phyloP scores from a whole-genome alignment of 2,329 filamentous ascomycete genomes.

The Nannizzia gypsea region DNA sequence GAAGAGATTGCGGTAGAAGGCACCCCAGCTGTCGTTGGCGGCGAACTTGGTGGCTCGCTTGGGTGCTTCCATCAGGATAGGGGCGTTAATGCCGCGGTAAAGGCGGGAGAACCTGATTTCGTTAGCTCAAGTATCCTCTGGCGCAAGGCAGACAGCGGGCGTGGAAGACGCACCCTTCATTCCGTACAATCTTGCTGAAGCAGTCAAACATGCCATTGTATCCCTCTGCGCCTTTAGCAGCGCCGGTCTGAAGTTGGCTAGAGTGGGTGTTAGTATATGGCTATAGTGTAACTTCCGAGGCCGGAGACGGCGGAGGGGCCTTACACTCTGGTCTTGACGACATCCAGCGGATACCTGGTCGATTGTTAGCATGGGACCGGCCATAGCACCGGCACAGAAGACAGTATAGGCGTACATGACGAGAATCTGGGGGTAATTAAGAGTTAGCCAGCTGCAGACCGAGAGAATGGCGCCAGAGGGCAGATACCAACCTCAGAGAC shows the following conservation, averaged over 20 bases:
- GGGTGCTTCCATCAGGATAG: constrained; percentile 94
- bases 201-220: constrained; percentile 98
- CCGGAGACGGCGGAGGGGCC: constrained; percentile 21
- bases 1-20: constrained; percentile 81
- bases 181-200: constrained; percentile 90
- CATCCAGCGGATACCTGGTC: constrained; percentile 88
- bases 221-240: constrained; percentile 57
- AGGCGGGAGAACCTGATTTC: constrained; percentile 62
- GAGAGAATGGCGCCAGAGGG: not conserved
- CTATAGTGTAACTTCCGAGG: not conserved
- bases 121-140: not conserved
- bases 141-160: not conserved
- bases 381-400: not conserved
- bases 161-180: constrained; percentile 67
- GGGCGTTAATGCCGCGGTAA: constrained; percentile 89
- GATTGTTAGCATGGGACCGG: not conserved
- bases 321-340: constrained; percentile 96
- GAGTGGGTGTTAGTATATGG: constrained; percentile 3
- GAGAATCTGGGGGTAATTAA: constrained; percentile 52
- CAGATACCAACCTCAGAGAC: constrained; percentile 70
- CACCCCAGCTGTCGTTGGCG: constrained; percentile 96
- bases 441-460: not conserved
- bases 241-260: constrained; percentile 77
- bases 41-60: constrained; percentile 98
- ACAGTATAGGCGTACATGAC: constrained; percentile 52